Percentiles rank a stretch among this genome's conserved stretches.
Conservation (phyloP, 2,329 filamentous ascomycete genomes). For the Raffaelea ambrosiae region DNA sequence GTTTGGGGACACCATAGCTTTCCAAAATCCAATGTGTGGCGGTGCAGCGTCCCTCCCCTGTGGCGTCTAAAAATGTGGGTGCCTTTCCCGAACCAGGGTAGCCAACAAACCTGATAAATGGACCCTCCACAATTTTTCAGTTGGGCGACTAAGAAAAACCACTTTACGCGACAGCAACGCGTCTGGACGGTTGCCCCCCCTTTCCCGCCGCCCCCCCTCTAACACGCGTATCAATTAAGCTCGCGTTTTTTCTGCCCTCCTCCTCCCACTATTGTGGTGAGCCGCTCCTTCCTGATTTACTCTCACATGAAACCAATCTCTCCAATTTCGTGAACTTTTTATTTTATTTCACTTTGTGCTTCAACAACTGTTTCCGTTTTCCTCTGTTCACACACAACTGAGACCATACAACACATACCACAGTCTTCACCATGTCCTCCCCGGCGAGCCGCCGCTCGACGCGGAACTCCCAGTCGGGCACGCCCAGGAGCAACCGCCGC, state of each 20-base stretch:
- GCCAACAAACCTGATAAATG: neutral
- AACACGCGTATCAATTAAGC: conserved; percentile 16
- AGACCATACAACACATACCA: neutral
- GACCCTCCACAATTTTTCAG: neutral
- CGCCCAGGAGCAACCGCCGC: conserved; percentile 27
- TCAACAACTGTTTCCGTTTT: too few species aligned
- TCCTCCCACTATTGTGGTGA: conserved; percentile 1
- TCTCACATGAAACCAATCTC: too few species aligned
- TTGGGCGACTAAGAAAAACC: conserved; percentile 13
- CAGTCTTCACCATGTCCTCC: conserved; percentile 47
- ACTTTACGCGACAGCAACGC: conserved; percentile 31
- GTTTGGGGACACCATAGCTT: neutral
- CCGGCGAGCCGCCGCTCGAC: conserved; percentile 38
- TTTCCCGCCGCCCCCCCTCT: conserved; percentile 7
- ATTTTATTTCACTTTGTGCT: too few species aligned
- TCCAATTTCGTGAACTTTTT: neutral
- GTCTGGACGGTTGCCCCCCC: conserved; percentile 11
- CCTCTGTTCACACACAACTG: neutral
- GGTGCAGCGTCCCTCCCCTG: conserved; percentile 1
- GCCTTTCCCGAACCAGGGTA: too few species aligned
- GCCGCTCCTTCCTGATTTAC: neutral
- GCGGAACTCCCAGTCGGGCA: conserved; percentile 47
- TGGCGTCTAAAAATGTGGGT: neutral
- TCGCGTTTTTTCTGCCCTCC: conserved; percentile 10
- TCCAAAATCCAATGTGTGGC: neutral